A percentile compares a stretch with the other conserved stretches of the same genome.
Evolutionary conservation across 306 rosid species (phyloP).

Genomic region (Trifolium fragiferum): DNA sequence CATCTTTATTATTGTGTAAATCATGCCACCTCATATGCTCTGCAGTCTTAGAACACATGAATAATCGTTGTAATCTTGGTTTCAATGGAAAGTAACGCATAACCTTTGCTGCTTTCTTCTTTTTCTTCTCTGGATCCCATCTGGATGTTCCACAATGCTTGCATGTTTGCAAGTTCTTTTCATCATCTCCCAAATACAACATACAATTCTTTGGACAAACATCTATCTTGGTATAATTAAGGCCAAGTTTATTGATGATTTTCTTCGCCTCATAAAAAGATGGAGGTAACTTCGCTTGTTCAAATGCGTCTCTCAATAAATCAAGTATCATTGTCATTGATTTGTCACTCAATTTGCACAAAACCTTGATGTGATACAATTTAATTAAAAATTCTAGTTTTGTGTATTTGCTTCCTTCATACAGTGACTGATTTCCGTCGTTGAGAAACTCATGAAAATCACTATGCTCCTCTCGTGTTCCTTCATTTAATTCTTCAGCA

Average conservation of each 20-base stretch:
- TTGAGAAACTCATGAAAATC: not conserved
- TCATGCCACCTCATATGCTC: not conserved
- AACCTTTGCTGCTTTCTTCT: not conserved
- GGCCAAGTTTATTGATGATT: not conserved
- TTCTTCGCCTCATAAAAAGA: not conserved
- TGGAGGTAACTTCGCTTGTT: not conserved
- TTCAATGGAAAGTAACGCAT: not conserved
- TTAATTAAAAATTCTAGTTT: slow-evolving; percentile 5
- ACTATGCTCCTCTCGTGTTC: not conserved
- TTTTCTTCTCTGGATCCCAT: not conserved
- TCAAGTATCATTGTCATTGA: not conserved
- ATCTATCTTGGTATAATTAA: not conserved
- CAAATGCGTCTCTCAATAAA: not conserved
- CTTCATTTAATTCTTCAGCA: too few relatives aligned
- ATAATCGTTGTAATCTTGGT: not conserved
- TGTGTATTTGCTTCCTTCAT: slow-evolving; percentile 15
- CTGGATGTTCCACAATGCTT: not conserved
- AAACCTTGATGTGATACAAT: slow-evolving; percentile 5
- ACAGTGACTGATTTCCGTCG: not conserved
- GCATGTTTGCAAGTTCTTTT: not conserved
- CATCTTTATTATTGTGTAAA: not conserved
- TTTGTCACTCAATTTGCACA: not conserved
- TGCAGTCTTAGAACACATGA: not conserved
- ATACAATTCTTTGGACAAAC: not conserved
- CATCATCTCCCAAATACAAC: not conserved